phyloP scores from a whole-genome alignment of 805 yeast species.

The Lipomyces japonicus region DNA sequence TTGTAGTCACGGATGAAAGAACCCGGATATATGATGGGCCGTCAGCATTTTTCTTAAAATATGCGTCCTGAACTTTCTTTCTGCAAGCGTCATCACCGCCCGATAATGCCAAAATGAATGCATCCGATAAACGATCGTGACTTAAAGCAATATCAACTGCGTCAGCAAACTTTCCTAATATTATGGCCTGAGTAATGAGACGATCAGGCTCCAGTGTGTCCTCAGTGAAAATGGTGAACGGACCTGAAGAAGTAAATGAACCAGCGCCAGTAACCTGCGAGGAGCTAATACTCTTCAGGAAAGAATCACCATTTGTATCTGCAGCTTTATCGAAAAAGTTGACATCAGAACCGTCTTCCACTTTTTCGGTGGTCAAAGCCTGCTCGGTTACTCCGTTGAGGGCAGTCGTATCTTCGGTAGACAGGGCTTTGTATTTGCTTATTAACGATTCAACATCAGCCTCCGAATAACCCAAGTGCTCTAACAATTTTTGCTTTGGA shows the following conservation, averaged over 20 bases:
- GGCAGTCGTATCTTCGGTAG: slow-evolving; percentile 24
- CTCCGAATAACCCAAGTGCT: slow-evolving; percentile 25
- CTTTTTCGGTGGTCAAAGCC: slow-evolving; percentile 25
- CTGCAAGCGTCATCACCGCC: slow-evolving; percentile 58
- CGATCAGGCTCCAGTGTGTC: slow-evolving; percentile 48
- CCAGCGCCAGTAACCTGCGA: slow-evolving; percentile 19
- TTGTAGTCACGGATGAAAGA: slow-evolving; percentile 56
- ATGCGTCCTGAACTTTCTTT: slow-evolving; percentile 65
- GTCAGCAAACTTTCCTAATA: slow-evolving; percentile 57
- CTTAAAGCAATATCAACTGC: slow-evolving; percentile 69
- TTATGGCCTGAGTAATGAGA: slow-evolving; percentile 48
- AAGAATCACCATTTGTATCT: slow-evolving; percentile 29
- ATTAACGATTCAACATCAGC: slow-evolving; percentile 17
- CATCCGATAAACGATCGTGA: slow-evolving; percentile 65
- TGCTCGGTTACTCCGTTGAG: slow-evolving; percentile 24
- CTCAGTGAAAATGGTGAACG: slow-evolving; percentile 34
- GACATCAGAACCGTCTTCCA: slow-evolving; percentile 28
- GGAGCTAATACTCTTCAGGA: slow-evolving; percentile 32
- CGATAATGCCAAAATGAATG: slow-evolving; percentile 68
- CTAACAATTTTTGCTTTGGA: slow-evolving; percentile 29
- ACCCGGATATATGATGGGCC: slow-evolving; percentile 65
- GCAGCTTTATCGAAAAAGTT: slow-evolving; percentile 41
- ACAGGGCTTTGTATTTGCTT: slow-evolving; percentile 15
- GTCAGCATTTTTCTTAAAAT: slow-evolving; percentile 55
- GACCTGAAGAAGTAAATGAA: slow-evolving; percentile 30